Base-by-base conservation (phyloP, 805 yeast species). In the Monosporozyma siamensis region DNA sequence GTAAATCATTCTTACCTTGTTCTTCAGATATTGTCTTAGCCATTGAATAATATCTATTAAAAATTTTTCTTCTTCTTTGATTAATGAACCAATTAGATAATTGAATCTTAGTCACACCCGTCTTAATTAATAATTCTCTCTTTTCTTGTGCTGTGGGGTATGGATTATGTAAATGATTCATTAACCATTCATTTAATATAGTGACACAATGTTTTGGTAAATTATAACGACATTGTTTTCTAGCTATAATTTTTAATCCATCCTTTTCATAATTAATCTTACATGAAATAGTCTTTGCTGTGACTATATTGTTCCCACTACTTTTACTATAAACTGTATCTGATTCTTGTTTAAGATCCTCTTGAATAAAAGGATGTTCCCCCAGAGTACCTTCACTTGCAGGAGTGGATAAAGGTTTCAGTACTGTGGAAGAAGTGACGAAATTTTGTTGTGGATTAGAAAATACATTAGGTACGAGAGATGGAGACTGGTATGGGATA, bases 61-160 rank as follows among this genome's bases (percentile, higher is more conserved):
- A 63, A 6, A 85, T 72, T 55, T 82, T 78, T 51, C 95, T 69
- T 54, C 95, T 70, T 52, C 95, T 74, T 15, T 90, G 94, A 58
- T 85, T 85, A 55, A 85, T 86, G 54, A 85, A 85, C 95, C 95
- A 85, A 57, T 85, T 86, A 49, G 83, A 74, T 47, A 85, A 70
- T 61, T 85, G 95, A 47, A 82, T 86, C 61, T 81, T 78, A 48
- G 85, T 82, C 55, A 85, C 69, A 0, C 92, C 90, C 0, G 95
- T 85, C 56, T 73, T 70, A 50, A 70, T 68, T 70, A 82, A 74
- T 43, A 85, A 68, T 53, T 75, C 77, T 47, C 74, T 71, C 65
- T 86, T 85, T 53, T 85, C 95, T 37, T 77, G 75, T 42, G 82
- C 82, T 41, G 84, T 81, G 2, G 95, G 95, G 59, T 85, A 85